Evolutionary conservation across 768 basidiomycete species (phyloP).

Genomic region (Termitomyces sp.): DNA sequence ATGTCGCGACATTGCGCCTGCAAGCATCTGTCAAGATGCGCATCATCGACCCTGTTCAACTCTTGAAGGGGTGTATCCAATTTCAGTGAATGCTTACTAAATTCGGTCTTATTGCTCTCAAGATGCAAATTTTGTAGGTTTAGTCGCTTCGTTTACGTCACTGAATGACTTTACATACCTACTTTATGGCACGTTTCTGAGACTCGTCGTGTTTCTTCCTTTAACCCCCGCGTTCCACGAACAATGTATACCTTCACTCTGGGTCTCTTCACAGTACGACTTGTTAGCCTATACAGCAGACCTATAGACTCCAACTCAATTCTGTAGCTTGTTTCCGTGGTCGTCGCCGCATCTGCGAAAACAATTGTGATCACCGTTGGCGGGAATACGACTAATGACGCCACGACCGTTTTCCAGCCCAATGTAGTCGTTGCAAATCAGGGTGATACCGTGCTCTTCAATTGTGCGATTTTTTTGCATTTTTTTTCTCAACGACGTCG

Average conservation of each 20-base stretch:
- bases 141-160: constrained; percentile 4
- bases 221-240: not conserved
- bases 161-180: not conserved
- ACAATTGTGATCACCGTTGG: constrained; percentile 41
- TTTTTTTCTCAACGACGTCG: not conserved
- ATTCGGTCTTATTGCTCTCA: constrained; percentile 1
- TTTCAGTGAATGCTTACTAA: not conserved
- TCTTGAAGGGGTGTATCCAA: not conserved
- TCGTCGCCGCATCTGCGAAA: constrained; percentile 24
- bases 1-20: not conserved
- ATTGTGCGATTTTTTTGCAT: constrained; percentile 32
- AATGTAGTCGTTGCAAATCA: constrained; percentile 34
- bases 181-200: not conserved
- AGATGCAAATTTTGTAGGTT: not conserved
- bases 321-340: not conserved
- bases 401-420: constrained; percentile 42
- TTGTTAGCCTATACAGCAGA: not conserved
- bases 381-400: constrained; percentile 38
- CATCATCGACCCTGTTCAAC: not conserved
- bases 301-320: not conserved
- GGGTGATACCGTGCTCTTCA: constrained; percentile 52
- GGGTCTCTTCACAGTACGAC: constrained; percentile 4
- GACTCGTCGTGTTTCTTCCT: not conserved
- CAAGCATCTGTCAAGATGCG: not conserved
- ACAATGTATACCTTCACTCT: constrained; percentile 2